Evolutionary conservation across 1,284 basidiomycete genomes (phyloP).

Genomic region (Volvariella surrecta): DNA sequence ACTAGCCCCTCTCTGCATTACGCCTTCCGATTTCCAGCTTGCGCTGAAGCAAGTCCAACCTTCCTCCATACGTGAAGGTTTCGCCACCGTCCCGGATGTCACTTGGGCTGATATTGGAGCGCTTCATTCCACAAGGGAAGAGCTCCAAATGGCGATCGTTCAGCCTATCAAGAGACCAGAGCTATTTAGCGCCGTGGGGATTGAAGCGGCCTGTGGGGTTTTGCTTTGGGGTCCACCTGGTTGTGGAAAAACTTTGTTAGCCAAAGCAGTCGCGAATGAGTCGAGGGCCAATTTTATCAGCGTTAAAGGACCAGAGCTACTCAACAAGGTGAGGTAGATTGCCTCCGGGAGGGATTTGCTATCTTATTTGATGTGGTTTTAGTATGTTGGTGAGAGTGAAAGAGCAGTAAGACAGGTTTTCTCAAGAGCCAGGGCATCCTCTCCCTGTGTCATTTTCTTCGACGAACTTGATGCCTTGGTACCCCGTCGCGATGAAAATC

Average conservation of each 20-base stretch:
- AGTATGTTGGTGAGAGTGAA: constrained; percentile 99
- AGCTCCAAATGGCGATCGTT: constrained; percentile 95
- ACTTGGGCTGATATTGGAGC: constrained; percentile 97
- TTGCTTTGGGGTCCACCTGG: constrained; percentile 98
- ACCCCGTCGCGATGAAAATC: constrained; percentile 84
- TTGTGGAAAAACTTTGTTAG: constrained; percentile 93
- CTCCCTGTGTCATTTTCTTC: constrained; percentile 90
- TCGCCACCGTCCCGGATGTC: constrained; percentile 93
- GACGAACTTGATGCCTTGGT: constrained; percentile 97
- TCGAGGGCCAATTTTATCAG: constrained; percentile 93
- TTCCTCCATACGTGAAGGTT: constrained; percentile 95
- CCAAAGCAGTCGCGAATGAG: constrained; percentile 97
- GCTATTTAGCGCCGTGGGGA: constrained; percentile 81
- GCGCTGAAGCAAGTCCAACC: constrained; percentile 89
- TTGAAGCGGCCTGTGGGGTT: constrained; percentile 84
- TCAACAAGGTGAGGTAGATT: constrained; percentile 73
- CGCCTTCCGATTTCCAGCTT: constrained; percentile 66
- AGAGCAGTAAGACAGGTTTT: constrained; percentile 93
- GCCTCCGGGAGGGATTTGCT: constrained; percentile 2
- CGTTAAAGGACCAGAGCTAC: constrained; percentile 92
- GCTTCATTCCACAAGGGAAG: constrained; percentile 76
- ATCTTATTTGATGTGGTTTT: neutral
- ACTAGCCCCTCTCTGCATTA: constrained; percentile 76
- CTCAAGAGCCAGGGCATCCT: constrained; percentile 78
- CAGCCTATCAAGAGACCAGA: constrained; percentile 91